Percentiles rank a stretch among this genome's conserved stretches.
phyloP scores from a whole-genome alignment of 2,329 filamentous ascomycete species.

The Curvularia verruculosa region DNA sequence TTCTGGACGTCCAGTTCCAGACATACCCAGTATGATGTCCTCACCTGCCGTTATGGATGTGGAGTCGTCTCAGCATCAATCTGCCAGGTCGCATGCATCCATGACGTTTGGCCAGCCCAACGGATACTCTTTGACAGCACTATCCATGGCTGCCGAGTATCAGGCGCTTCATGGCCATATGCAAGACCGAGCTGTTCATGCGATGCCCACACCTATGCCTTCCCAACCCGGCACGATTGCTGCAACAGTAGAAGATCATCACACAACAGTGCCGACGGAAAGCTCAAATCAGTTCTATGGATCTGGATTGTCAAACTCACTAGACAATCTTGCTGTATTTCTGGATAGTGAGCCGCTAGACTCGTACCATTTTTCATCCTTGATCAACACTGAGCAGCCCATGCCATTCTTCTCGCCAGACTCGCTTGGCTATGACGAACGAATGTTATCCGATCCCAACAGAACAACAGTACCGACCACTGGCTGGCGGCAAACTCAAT shows the following conservation, averaged over 20 bases:
- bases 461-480: constrained; percentile 10
- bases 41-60: constrained; percentile 29
- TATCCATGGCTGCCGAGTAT: constrained; percentile 52
- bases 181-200: constrained; percentile 18
- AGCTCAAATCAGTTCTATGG: constrained; percentile 16
- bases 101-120: constrained; percentile 31
- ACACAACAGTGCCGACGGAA: constrained; percentile 9
- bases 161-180: constrained; percentile 45
- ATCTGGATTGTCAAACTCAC: constrained; percentile 38
- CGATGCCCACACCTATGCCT: constrained; percentile 19
- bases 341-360: constrained; percentile 48
- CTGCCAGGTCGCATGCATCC: constrained; percentile 23
- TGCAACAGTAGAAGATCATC: constrained; percentile 23
- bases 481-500: constrained; percentile 23
- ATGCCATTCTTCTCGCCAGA: constrained; percentile 53
- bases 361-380: constrained; percentile 49
- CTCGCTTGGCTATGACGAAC: constrained; percentile 41
- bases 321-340: constrained; percentile 49
- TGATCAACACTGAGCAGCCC: constrained; percentile 51
- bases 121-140: constrained; percentile 46
- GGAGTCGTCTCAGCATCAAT: constrained; percentile 24
- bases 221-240: constrained; percentile 22
- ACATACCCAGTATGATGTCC: constrained; percentile 37
- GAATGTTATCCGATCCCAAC: constrained; percentile 25
- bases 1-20: constrained; percentile 32